phyloP scores from a whole-genome alignment of 441 rosid genomes.

The Aquilaria agallochum region DNA sequence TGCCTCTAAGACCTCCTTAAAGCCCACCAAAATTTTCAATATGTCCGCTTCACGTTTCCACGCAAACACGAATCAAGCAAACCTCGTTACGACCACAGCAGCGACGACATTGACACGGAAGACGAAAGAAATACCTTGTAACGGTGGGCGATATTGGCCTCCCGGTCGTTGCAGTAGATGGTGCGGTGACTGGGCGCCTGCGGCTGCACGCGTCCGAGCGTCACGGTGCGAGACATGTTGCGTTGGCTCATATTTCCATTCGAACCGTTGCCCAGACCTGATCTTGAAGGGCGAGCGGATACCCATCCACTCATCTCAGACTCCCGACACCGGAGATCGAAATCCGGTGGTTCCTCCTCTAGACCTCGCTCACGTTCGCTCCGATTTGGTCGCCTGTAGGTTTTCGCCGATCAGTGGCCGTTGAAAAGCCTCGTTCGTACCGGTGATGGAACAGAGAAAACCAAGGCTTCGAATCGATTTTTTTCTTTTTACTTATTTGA shows the following conservation, averaged over 20 bases:
- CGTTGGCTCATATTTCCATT: slow-evolving; percentile 30
- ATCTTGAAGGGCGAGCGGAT: slow-evolving; percentile 43
- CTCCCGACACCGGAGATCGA: neutral
- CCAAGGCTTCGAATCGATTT: slow-evolving; percentile 10
- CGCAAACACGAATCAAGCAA: slow-evolving; percentile 1
- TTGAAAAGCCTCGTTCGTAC: slow-evolving; percentile 6
- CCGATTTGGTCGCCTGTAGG: neutral
- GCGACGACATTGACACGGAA: neutral
- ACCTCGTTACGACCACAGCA: neutral
- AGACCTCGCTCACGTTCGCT: slow-evolving; percentile 2
- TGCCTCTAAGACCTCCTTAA: too few relatives aligned
- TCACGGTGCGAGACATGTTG: slow-evolving; percentile 53
- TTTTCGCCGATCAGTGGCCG: neutral
- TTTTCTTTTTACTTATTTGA: neutral
- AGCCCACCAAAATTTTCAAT: too few relatives aligned
- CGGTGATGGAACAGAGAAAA: slow-evolving; percentile 28
- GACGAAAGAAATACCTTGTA: slow-evolving; percentile 49
- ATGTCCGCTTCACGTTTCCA: too few relatives aligned
- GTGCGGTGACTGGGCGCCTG: slow-evolving; percentile 88
- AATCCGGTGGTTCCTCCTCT: neutral
- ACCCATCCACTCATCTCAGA: slow-evolving; percentile 39
- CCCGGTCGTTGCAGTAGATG: slow-evolving; percentile 86
- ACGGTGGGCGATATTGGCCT: slow-evolving; percentile 67
- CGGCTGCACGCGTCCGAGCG: slow-evolving; percentile 86
- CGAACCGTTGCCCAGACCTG: slow-evolving; percentile 31